phyloP scores from a whole-genome alignment of 2,329 filamentous ascomycete species.

The Fusarium sp. region DNA sequence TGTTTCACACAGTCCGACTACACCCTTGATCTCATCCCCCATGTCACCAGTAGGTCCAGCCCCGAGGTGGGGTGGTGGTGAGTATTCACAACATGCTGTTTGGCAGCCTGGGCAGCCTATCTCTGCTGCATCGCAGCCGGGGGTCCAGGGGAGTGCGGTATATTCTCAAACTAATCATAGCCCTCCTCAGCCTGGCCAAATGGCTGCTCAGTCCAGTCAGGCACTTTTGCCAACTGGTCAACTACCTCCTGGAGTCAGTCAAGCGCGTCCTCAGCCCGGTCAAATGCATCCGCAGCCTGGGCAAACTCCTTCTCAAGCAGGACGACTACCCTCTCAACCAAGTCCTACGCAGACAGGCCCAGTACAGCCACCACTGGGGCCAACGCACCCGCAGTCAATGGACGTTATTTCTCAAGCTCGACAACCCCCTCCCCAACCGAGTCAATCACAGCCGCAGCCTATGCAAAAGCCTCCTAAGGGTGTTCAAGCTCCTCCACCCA shows the following conservation, averaged over 20 bases:
- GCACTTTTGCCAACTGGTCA: constrained; percentile 13
- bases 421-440: neutral
- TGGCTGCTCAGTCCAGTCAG: constrained; percentile 3
- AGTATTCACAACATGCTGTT: constrained; percentile 33
- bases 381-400: neutral
- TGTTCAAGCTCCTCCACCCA: neutral
- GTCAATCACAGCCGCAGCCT: neutral
- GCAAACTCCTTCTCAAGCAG: neutral
- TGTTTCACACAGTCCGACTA: constrained; percentile 32
- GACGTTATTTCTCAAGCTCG: constrained; percentile 2
- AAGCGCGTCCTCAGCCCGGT: neutral
- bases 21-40: constrained; percentile 19
- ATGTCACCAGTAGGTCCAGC: constrained; percentile 12
- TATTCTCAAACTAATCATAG: constrained; percentile 3
- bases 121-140: neutral
- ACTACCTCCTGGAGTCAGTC: neutral
- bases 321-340: constrained; percentile 4
- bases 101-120: constrained; percentile 38
- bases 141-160: constrained; percentile 10
- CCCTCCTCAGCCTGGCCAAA: constrained; percentile 4
- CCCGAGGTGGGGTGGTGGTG: constrained; percentile 34
- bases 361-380: neutral
- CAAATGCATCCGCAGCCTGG: neutral
- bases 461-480: neutral
- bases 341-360: constrained; percentile 3